Percentiles rank a stretch among this genome's conserved stretches.
phyloP scores from a whole-genome alignment of 352 stramenopile species.

The Pythium apleroticum region DNA sequence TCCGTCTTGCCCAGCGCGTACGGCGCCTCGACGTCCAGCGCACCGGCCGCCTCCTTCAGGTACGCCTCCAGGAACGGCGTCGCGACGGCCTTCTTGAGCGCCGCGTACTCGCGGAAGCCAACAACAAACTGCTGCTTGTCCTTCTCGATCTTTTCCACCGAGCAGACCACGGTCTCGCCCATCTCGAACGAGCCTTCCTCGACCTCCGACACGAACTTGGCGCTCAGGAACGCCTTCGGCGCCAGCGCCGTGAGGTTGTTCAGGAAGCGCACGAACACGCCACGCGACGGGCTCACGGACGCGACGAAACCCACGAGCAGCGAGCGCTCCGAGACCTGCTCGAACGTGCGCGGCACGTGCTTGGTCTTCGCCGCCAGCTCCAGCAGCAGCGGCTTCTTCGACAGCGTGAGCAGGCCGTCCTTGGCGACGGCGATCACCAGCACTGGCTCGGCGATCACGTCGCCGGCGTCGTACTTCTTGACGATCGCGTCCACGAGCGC shows the following conservation, averaged over 20 bases:
- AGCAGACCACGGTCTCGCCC: constrained; percentile 83
- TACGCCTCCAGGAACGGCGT: constrained; percentile 53
- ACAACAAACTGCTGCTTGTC: constrained; percentile 83
- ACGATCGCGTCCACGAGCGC: constrained; percentile 74
- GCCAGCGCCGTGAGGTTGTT: constrained; percentile 84
- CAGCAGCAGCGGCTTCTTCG: constrained; percentile 81
- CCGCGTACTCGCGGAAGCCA: constrained; percentile 52
- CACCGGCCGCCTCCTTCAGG: constrained; percentile 36
- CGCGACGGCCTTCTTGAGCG: constrained; percentile 37
- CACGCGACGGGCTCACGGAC: constrained; percentile 69
- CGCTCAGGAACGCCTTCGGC: constrained; percentile 74
- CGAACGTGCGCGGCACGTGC: constrained; percentile 55
- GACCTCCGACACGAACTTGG: constrained; percentile 72
- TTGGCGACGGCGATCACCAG: constrained; percentile 72
- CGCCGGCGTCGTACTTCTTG: constrained; percentile 44
- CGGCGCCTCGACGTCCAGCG: constrained; percentile 16
- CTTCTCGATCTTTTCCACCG: constrained; percentile 71
- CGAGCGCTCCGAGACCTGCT: constrained; percentile 57
- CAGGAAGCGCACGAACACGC: constrained; percentile 88
- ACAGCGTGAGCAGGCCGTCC: constrained; percentile 73
- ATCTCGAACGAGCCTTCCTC: constrained; percentile 82
- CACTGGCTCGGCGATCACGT: constrained; percentile 54
- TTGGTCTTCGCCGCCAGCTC: constrained; percentile 36
- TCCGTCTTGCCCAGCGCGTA: constrained; percentile 70
- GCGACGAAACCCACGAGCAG: constrained; percentile 79